phyloP scores from a whole-genome alignment of 805 yeast species.

The Kazachstania martiniae region DNA sequence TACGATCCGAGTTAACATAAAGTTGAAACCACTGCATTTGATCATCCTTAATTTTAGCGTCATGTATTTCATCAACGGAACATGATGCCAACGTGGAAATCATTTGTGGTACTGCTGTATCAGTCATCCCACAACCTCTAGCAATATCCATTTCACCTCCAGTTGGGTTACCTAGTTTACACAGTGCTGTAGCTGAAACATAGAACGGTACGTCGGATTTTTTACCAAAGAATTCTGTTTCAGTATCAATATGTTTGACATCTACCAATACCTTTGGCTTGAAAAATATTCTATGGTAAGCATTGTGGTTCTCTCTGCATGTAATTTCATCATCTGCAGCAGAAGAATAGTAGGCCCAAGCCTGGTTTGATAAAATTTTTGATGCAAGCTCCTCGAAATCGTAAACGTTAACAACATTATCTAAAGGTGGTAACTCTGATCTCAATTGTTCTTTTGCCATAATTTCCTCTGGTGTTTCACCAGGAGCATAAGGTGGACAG shows the following conservation, averaged over 20 bases:
- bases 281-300: constrained; percentile 81
- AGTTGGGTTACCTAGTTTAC: constrained; percentile 72
- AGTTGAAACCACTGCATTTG: constrained; percentile 87
- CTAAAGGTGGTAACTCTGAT: constrained; percentile 54
- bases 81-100: constrained; percentile 86
- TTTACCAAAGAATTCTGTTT: constrained; percentile 69
- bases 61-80: constrained; percentile 76
- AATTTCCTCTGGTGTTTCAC: constrained; percentile 25
- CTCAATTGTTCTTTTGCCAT: constrained; percentile 18
- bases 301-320: constrained; percentile 79
- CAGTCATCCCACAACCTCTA: constrained; percentile 64
- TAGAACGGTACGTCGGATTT: constrained; percentile 70
- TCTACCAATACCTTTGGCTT: constrained; percentile 76
- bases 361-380: constrained; percentile 61
- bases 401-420: constrained; percentile 60
- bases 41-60: constrained; percentile 43
- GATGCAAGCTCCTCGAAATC: constrained; percentile 87
- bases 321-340: constrained; percentile 92
- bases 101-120: constrained; percentile 62
- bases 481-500: constrained; percentile 25
- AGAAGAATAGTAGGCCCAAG: constrained; percentile 88
- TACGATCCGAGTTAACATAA: constrained; percentile 70
- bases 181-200: constrained; percentile 85
- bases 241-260: constrained; percentile 59
- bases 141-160: constrained; percentile 88